Conservation (phyloP, 495 filamentous ascomycete species). For the Xylaria curta region DNA sequence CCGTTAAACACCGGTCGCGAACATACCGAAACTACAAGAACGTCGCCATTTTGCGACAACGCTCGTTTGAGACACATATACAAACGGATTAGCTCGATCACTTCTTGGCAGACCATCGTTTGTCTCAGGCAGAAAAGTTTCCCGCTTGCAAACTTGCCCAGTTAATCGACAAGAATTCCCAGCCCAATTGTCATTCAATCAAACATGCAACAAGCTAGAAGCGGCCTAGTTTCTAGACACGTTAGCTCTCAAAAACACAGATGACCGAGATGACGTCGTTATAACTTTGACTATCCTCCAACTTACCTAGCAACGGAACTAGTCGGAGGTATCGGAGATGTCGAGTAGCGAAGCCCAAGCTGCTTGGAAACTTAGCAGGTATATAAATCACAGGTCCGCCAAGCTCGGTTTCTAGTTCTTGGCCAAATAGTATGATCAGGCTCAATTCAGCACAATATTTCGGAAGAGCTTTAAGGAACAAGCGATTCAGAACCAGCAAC, state of each 20-base stretch:
- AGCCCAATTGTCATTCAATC: not conserved
- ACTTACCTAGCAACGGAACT: not conserved
- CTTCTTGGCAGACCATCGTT: not conserved
- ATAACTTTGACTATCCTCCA: not conserved
- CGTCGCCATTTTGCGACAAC: not conserved
- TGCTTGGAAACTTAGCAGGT: not conserved
- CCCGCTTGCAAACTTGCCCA: too few relatives aligned
- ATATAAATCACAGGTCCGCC: not conserved
- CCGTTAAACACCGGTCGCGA: not conserved
- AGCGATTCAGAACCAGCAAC: not conserved
- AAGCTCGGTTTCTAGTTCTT: not conserved
- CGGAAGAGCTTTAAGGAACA: not conserved
- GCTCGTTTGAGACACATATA: too few relatives aligned
- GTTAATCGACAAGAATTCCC: not conserved
- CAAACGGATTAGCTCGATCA: too few relatives aligned
- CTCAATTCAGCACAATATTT: not conserved
- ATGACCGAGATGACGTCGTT: not conserved
- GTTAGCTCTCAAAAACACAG: not conserved
- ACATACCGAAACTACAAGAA: not conserved
- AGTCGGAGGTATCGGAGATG: slow-evolving; percentile 10
- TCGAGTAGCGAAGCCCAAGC: not conserved
- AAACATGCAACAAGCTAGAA: not conserved
- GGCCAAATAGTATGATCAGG: not conserved
- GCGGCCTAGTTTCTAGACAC: not conserved
- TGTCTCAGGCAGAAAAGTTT: not conserved